Evolutionary conservation across 2,329 filamentous ascomycete genomes (phyloP).

Genomic region (Hypoxylon sp.): DNA sequence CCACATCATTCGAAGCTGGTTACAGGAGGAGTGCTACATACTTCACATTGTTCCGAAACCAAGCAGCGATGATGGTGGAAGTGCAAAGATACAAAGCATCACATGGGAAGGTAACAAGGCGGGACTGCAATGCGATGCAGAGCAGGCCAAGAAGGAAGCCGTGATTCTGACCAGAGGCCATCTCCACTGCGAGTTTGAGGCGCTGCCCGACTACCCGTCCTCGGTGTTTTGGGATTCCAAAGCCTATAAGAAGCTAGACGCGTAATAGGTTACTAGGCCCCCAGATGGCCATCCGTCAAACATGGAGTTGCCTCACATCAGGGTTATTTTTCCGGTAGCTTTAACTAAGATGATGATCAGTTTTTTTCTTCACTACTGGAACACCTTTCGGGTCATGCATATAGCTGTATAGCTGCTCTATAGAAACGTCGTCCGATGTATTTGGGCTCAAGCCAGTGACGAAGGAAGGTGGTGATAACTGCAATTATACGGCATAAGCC

Average conservation of each 20-base stretch:
- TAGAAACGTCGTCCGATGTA: too few relatives aligned
- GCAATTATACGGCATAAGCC: too few relatives aligned
- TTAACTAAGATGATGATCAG: background rate
- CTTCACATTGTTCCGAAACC: slow-evolving; percentile 31
- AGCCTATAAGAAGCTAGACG: slow-evolving; percentile 28
- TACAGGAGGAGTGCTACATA: slow-evolving; percentile 39
- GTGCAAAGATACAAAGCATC: slow-evolving; percentile 29
- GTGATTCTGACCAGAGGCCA: slow-evolving; percentile 38
- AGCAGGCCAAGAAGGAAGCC: slow-evolving; percentile 45
- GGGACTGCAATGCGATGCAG: slow-evolving; percentile 36
- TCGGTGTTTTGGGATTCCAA: slow-evolving; percentile 36
- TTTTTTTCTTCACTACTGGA: too few relatives aligned
- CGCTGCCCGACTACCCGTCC: slow-evolving; percentile 39
- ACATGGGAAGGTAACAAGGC: slow-evolving; percentile 42
- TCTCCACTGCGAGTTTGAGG: slow-evolving; percentile 41
- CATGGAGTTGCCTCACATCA: background rate
- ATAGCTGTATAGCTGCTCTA: too few relatives aligned
- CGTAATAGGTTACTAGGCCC: slow-evolving; percentile 12
- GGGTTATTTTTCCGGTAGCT: background rate
- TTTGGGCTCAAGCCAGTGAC: too few relatives aligned
- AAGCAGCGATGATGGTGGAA: slow-evolving; percentile 12
- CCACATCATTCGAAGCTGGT: slow-evolving; percentile 43
- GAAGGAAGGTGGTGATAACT: too few relatives aligned
- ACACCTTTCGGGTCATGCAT: too few relatives aligned
- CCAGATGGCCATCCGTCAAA: slow-evolving; percentile 1